A percentile compares a stretch with the other conserved stretches of the same genome.
phyloP scores from a whole-genome alignment of 2,329 filamentous ascomycete genomes.

The Aspergillus alliaceus region DNA sequence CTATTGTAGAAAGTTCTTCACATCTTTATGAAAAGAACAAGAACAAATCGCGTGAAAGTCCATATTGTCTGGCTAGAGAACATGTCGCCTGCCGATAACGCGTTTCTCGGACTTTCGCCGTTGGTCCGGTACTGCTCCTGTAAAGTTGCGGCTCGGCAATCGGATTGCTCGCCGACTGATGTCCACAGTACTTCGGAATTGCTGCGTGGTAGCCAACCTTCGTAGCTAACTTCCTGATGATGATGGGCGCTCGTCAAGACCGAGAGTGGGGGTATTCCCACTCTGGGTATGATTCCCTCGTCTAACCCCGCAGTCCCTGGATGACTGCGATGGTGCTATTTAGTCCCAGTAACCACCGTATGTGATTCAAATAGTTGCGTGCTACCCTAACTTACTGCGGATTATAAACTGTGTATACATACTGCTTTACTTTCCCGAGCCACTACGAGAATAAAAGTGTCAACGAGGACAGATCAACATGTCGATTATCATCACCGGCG shows the following conservation, averaged over 20 bases:
- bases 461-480: constrained; percentile 15
- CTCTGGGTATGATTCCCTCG: background rate
- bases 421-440: background rate
- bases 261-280: constrained; percentile 1
- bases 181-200: constrained; percentile 23
- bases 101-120: constrained; percentile 35
- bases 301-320: constrained; percentile 10
- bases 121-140: background rate
- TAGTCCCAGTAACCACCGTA: background rate
- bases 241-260: background rate
- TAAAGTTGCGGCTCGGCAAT: constrained; percentile 19
- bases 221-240: background rate
- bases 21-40: background rate
- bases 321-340: background rate
- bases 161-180: constrained; percentile 29
- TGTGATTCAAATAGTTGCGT: background rate
- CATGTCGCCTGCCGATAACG: background rate
- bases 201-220: constrained; percentile 18
- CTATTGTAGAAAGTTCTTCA: background rate
- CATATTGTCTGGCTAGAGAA: background rate
- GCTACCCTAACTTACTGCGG: no score
- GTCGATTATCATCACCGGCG: constrained; percentile 53
- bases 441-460: background rate
- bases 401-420: background rate
- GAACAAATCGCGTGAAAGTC: background rate